Evolutionary conservation across 1,284 basidiomycete genomes (phyloP), one percentile per base, ranked within the genome.

Genomic region (Fistulina hepatica): DNA sequence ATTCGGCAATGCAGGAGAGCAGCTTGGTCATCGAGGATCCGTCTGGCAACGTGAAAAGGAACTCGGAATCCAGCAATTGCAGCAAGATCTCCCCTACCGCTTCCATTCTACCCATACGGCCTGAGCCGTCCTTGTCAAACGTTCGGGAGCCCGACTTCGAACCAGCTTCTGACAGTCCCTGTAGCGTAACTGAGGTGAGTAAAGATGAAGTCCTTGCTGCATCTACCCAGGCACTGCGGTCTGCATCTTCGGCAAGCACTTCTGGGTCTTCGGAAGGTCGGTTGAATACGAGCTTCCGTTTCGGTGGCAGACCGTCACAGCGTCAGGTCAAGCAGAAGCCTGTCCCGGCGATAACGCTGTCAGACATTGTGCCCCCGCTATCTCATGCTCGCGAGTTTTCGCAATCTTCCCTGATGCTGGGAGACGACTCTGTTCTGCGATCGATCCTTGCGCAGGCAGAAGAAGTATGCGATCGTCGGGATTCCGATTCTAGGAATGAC

Each of bases 281-380:
- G 43, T 65, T 85, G 30, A 76, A 83, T 47, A 66, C 59, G 10
- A 65, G 73, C 24, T 84, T 85, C 68, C 79, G 66, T 51, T 85
- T 85, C 44, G 81, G 82, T 21, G 79, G 79, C 20, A 59, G 61
- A 30, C 63, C 65, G 9, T 39, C 47, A 5, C 51, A 34, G 30
- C 32, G 36, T 23, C 45, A 46, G 40, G 46, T 40, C 41, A 41
- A 48, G 15, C 45, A 53, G 33, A 55, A 59, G 44, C 61, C 62
- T 0, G n/a, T n/a, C n/a, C n/a, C n/a, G n/a, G n/a, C n/a, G n/a
- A 51, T 80, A 39, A 81, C 77, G 2, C 58, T 83, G 11, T 75
- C 79, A 0, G 78, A 84, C 45, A 82, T 84, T 54, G 78, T 84
- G 31, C 81, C 81, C 5, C 72, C 79, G 0, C 63, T 67, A 0